Evolutionary conservation across 192 early-diverging fungal species (phyloP), one percentile per base, ranked within the genome.

Genomic region (Geranomyces michiganensis): DNA sequence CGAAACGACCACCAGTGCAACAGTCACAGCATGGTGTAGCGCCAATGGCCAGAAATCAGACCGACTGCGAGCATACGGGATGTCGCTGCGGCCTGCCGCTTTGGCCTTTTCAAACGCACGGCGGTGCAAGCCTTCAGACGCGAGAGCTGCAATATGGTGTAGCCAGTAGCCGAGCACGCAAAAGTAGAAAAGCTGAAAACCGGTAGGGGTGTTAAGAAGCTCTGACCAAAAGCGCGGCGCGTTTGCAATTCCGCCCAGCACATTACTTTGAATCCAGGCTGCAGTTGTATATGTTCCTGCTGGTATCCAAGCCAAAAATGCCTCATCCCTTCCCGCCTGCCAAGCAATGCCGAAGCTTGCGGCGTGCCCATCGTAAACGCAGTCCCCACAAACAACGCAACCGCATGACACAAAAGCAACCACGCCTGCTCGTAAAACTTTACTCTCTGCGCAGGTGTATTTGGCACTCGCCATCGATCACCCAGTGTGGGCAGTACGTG

Each of bases 21-120:
- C 87, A 19, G 93, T 93, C 21, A 94, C 88, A 27, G 91, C 74
- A 73, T 94, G 92, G 77, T 94, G 93, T 10, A 84, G 70, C 7
- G 58, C 46, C 43, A 64, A 36, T 8, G 67, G 43, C 19, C 55
- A 26, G 36, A 49, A 60, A 49, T 75, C 67, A 14, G 73, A 62
- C 26, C 67, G 56, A 17, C 31, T 55, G 0, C 36, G 67, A 14
- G 47, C 65, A 9, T 36, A 17, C 13, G 51, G 30, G 1, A 62
- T 26, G 30, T 46, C 60, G 41, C 12, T 60, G 17, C 27, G 30
- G 5, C 65, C 72, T 22, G 31, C 56, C n/a, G 59, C 30, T 44
- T 48, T 70, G 0, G 56, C 68, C 9, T 44, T 27, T 47, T 70
- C 68, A 29, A 61, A 32, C 4, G 58, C 36, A 10, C 27, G 29